Conservation (phyloP, 345 rosid genomes). For the Trapa incisa region DNA sequence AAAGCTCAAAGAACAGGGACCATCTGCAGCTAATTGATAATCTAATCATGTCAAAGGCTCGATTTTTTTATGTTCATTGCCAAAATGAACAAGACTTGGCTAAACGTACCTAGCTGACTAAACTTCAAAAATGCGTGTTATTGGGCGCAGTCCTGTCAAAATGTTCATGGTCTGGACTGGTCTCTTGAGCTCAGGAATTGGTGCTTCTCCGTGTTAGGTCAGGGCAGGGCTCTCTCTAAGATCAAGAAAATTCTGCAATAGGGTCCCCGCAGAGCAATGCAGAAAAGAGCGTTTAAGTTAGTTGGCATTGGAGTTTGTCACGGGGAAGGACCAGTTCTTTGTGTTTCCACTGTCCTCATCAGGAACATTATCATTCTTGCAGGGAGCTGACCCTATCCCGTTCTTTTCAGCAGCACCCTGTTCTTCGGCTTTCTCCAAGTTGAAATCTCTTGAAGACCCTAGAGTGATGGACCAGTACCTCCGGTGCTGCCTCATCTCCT, state of each 20-base stretch:
- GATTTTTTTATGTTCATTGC: neutral
- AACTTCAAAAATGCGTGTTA: conserved; percentile 4
- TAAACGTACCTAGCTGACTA: neutral
- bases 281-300: conserved; percentile 14
- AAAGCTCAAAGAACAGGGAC: no score
- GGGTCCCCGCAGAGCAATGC: neutral
- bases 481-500: conserved; percentile 23
- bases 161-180: conserved; percentile 2
- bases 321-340: conserved; percentile 76
- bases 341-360: conserved; percentile 29
- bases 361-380: conserved; percentile 37
- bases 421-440: conserved; percentile 52
- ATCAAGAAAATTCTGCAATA: neutral
- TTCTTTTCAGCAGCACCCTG: conserved; percentile 25
- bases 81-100: neutral
- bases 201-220: conserved; percentile 1
- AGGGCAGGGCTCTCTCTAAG: neutral
- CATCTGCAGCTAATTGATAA: no score
- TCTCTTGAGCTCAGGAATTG: neutral
- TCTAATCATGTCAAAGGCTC: neutral
- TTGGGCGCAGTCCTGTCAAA: conserved; percentile 3
- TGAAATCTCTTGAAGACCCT: conserved; percentile 56
- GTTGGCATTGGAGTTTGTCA: conserved; percentile 54
- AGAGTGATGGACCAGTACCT: conserved; percentile 39
- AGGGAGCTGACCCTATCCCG: conserved; percentile 29